These are phyloP conservation scores for Desmodesmus armatus DNA, from an alignment of 139 green algal species.

Conservation along the genomic window DNA sequence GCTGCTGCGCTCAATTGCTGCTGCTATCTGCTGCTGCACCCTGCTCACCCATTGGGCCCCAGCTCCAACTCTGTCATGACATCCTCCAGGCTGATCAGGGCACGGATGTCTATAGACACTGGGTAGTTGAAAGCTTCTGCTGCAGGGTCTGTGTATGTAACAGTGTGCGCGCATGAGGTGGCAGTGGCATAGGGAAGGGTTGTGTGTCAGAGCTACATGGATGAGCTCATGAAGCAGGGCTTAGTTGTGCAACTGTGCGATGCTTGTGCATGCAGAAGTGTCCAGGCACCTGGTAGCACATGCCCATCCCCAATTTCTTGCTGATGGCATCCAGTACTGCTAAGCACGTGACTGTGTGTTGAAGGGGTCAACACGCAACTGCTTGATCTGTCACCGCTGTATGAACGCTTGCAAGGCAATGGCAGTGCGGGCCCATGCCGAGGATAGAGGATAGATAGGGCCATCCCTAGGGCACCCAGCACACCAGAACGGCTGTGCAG, in stretches of 20 bases:
- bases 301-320: no score
- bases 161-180: no score
- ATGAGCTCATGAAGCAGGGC: no score
- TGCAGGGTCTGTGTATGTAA: constrained; percentile 93
- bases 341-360: neutral
- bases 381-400: neutral
- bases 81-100: constrained; percentile 94
- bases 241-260: neutral
- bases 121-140: constrained; percentile 95
- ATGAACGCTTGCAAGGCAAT: no score
- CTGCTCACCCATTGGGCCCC: constrained; percentile 93
- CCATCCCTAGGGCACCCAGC: no score
- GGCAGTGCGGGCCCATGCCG: no score
- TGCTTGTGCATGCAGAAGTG: neutral
- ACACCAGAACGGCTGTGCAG: no score
- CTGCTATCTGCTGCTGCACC: neutral
- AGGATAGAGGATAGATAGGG: no score
- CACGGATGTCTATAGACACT: constrained; percentile 88
- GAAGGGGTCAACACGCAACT: neutral
- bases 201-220: no score
- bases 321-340: no score
- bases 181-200: no score
- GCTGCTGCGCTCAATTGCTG: constrained; percentile 87
- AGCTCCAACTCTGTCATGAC: constrained; percentile 96
- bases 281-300: no score